Base-by-base conservation (phyloP, 768 basidiomycete genomes). In the Termitomyces bulborhizus region DNA sequence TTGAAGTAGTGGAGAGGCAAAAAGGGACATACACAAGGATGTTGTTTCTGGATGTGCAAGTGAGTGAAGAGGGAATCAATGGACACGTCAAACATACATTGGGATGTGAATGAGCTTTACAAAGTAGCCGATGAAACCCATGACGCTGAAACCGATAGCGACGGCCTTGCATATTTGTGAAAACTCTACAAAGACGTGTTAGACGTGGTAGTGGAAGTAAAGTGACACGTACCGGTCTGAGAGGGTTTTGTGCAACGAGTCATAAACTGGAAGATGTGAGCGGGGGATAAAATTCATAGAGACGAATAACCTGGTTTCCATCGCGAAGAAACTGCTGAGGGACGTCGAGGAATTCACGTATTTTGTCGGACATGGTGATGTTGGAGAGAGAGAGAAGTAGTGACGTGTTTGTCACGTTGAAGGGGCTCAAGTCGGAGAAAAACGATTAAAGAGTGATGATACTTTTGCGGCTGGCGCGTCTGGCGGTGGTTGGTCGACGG, bases 71-170 rank as follows among this genome's bases (percentile, higher is more conserved):
- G 8, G 7, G 42, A 40, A 2, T 21, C 21, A 16, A 46, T 15
- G 4, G 15, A 7, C 6, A 29, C 29, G 32, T 31, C 40, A 49
- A 39, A 51, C 39, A 76, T 63, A 96, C 94, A 97, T 96, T 64
- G 95, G 94, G 72, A 96, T 97, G 73, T 98, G 94, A 64, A 98
- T 94, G 61, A 98, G 85, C 73, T 98, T 98, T 62, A 97, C 95
- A 68, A 98, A 88, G 77, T 96, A 99, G 15, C 97, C 97, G 69
- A 99, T 94, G 80, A 98, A 96, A 15, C 97, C 97, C 95, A 98
- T 98, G 62, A 99, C 91, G 49, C 88, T 93, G 66, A 99, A 99
- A 13, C 97, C 97, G 58, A 98, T 86, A 2, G 94, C 94, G 53
- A 99, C 93, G 34, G 97, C 97, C 69, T 86, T 88, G 76, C 88